phyloP scores from a whole-genome alignment of 108 stramenopile species.

The Poteriospumella lacustris region DNA sequence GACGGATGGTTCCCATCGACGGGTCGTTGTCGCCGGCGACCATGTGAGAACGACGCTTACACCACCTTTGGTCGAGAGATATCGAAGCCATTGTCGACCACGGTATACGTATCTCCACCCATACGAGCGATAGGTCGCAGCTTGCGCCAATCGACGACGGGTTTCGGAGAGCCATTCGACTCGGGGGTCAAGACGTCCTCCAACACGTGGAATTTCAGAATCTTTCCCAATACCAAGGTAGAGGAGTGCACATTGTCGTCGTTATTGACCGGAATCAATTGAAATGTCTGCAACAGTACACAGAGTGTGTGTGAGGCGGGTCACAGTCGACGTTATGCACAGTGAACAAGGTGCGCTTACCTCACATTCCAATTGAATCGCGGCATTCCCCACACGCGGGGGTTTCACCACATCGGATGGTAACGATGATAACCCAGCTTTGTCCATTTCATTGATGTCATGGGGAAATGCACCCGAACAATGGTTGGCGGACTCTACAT shows the following conservation, averaged over 20 bases:
- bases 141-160: background rate
- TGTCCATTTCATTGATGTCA: slow-evolving; percentile 41
- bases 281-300: too few species aligned
- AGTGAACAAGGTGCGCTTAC: slow-evolving; percentile 7
- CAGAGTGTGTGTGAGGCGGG: too few species aligned
- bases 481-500: slow-evolving; percentile 42
- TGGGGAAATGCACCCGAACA: slow-evolving; percentile 35
- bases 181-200: background rate
- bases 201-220: background rate
- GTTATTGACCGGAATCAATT: background rate
- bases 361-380: slow-evolving; percentile 42
- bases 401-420: slow-evolving; percentile 28
- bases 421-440: slow-evolving; percentile 30
- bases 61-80: background rate
- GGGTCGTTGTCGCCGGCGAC: too few species aligned
- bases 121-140: background rate
- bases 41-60: too few species aligned
- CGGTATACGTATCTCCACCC: background rate
- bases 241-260: background rate
- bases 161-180: background rate
- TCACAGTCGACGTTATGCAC: too few species aligned
- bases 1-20: too few species aligned
- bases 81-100: background rate
- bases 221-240: background rate
- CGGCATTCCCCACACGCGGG: slow-evolving; percentile 36